Conservation (phyloP, 192 early-diverging fungal species). For the Coemansia sp. region DNA sequence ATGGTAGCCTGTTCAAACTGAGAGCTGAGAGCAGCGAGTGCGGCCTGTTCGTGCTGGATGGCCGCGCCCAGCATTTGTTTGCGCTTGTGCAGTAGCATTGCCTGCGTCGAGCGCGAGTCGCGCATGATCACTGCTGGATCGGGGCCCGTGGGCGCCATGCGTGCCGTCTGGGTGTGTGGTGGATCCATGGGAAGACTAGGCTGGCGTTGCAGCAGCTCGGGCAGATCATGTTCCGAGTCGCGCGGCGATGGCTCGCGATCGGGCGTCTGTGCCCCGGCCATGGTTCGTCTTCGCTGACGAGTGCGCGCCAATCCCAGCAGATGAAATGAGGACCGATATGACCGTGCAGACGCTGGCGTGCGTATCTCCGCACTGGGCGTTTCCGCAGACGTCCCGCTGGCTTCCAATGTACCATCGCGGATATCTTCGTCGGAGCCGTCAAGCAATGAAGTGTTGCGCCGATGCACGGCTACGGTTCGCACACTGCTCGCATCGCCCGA, state of each 20-base stretch:
- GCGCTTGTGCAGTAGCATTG: slow-evolving; percentile 44
- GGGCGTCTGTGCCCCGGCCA: slow-evolving; percentile 3
- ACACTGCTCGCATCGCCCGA: neutral
- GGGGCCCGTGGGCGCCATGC: slow-evolving; percentile 45
- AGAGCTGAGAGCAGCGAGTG: slow-evolving; percentile 34
- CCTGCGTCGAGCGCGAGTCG: slow-evolving; percentile 52
- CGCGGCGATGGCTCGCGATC: neutral
- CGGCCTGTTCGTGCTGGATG: slow-evolving; percentile 42
- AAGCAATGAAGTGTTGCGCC: slow-evolving; percentile 47
- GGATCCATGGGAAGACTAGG: slow-evolving; percentile 28
- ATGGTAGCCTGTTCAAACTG: slow-evolving; percentile 47
- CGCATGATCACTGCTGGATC: slow-evolving; percentile 55
- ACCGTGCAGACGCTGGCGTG: slow-evolving; percentile 29
- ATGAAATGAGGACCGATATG: slow-evolving; percentile 53
- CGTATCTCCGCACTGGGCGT: too few relatives aligned
- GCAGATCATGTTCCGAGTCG: slow-evolving; percentile 5
- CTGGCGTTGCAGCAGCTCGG: slow-evolving; percentile 36
- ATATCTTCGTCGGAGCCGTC: slow-evolving; percentile 4
- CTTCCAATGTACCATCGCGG: neutral
- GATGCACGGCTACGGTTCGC: slow-evolving; percentile 10
- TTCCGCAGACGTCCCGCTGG: too few relatives aligned
- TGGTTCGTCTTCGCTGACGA: slow-evolving; percentile 41
- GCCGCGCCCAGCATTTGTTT: slow-evolving; percentile 49
- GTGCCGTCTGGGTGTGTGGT: slow-evolving; percentile 25
- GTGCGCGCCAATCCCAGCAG: slow-evolving; percentile 44